These are phyloP conservation scores for Alternaria arbusti DNA, from an alignment of 2,329 filamentous ascomycete genomes.

Conservation along the genomic window DNA sequence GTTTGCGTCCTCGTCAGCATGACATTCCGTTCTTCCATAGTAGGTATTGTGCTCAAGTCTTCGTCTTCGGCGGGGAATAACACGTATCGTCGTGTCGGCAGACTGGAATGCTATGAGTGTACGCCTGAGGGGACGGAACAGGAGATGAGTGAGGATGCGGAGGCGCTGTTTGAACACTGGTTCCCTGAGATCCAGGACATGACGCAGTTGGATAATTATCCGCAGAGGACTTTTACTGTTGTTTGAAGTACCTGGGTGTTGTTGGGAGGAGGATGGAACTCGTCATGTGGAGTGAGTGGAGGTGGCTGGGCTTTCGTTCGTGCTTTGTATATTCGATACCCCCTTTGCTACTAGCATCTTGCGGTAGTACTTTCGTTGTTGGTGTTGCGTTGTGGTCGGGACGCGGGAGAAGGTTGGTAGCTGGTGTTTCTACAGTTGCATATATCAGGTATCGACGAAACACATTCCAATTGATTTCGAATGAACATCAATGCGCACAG, in stretches of 20 bases:
- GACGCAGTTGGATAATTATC: constrained; percentile 42
- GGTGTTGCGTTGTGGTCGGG: background rate
- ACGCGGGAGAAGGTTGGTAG: background rate
- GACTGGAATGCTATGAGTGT: constrained; percentile 47
- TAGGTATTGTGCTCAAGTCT: constrained; percentile 41
- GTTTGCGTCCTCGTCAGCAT: constrained; percentile 44
- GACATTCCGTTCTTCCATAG: constrained; percentile 45
- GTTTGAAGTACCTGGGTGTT: constrained; percentile 18
- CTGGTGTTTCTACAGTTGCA: background rate
- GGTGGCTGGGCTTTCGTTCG: background rate
- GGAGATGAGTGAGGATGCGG: constrained; percentile 45
- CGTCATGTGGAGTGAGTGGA: background rate
- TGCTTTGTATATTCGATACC: constrained; percentile 1
- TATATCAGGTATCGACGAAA: background rate
- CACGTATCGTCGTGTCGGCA: constrained; percentile 41
- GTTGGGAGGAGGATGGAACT: background rate
- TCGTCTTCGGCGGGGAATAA: constrained; percentile 20
- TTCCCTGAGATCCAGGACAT: constrained; percentile 47
- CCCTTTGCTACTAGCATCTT: background rate
- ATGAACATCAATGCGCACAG: background rate
- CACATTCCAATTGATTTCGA: background rate
- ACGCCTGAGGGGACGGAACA: constrained; percentile 31
- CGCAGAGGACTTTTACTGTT: constrained; percentile 38
- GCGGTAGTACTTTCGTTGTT: background rate
- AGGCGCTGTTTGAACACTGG: constrained; percentile 44